Percentiles rank a stretch among this genome's conserved stretches.
Evolutionary conservation across 306 rosid genomes (phyloP).

Genomic region (Pyrus pyrifolia): DNA sequence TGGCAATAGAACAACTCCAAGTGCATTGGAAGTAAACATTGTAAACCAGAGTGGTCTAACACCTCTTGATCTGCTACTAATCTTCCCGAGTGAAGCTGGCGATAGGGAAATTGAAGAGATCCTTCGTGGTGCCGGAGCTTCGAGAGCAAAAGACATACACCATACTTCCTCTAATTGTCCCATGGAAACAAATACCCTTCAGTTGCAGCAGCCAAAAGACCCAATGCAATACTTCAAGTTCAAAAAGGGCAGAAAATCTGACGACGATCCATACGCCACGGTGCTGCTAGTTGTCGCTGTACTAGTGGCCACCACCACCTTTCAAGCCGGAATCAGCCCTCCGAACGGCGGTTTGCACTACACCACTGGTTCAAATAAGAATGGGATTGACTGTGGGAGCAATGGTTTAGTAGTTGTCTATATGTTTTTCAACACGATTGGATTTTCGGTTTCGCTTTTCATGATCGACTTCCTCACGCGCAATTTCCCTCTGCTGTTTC

Average conservation of each 20-base stretch:
- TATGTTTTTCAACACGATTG: slow-evolving; percentile 17
- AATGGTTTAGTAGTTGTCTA: neutral
- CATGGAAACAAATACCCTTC: neutral
- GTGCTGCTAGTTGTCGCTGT: slow-evolving; percentile 14
- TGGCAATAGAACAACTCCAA: neutral
- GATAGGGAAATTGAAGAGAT: slow-evolving; percentile 17
- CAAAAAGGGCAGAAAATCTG: slow-evolving; percentile 22
- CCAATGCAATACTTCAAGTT: slow-evolving; percentile 24
- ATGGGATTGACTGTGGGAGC: neutral
- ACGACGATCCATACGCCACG: neutral
- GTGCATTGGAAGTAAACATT: neutral
- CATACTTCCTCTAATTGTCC: neutral
- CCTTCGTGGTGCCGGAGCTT: slow-evolving; percentile 14
- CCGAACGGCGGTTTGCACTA: neutral
- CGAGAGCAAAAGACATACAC: neutral
- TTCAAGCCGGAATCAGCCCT: neutral
- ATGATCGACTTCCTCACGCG: slow-evolving; percentile 19
- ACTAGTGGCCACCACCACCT: slow-evolving; percentile 20
- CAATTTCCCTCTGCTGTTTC: slow-evolving; percentile 17
- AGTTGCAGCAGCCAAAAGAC: neutral
- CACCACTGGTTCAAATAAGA: neutral
- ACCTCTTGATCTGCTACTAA: slow-evolving; percentile 18
- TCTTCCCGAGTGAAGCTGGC: slow-evolving; percentile 26
- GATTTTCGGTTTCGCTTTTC: slow-evolving; percentile 18
- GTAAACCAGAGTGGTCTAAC: slow-evolving; percentile 12